phyloP scores from a whole-genome alignment of 192 early-diverging fungal species.

The Coemansia reversa region DNA sequence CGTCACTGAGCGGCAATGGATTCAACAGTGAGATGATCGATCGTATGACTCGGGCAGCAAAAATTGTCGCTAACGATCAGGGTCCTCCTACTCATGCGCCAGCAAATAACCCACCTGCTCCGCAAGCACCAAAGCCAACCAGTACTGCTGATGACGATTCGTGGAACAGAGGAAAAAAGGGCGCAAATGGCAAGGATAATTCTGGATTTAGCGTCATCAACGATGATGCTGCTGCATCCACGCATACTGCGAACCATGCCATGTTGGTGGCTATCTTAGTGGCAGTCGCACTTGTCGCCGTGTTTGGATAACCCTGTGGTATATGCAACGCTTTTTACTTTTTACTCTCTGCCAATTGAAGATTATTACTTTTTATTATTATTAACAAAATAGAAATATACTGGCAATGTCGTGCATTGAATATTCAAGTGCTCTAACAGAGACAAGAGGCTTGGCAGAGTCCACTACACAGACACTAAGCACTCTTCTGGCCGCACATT shows the following conservation, averaged over 20 bases:
- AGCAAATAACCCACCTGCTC: not conserved
- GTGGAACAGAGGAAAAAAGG: slow-evolving; percentile 5
- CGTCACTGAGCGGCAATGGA: slow-evolving; percentile 38
- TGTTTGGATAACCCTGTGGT: not conserved
- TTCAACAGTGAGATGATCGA: slow-evolving; percentile 45
- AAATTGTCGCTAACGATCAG: slow-evolving; percentile 28
- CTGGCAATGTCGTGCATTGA: not conserved
- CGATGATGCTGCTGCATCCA: slow-evolving; percentile 18
- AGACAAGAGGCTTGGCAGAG: slow-evolving; percentile 13
- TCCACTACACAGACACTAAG: slow-evolving; percentile 8
- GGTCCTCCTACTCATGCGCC: slow-evolving; percentile 3
- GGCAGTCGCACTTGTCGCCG: not conserved
- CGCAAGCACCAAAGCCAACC: slow-evolving; percentile 15
- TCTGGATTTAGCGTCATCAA: slow-evolving; percentile 32
- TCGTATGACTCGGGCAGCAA: slow-evolving; percentile 45
- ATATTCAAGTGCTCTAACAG: not conserved
- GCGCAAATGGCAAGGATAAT: slow-evolving; percentile 5
- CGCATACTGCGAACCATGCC: not conserved
- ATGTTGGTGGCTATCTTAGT: not conserved
- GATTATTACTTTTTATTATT: not conserved
- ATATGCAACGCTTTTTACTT: not conserved
- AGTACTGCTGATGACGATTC: slow-evolving; percentile 12
- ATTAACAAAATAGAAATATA: not conserved
- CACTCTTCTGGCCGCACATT: slow-evolving; percentile 18
- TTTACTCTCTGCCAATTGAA: not conserved